Evolutionary conservation across 139 green algal species (phyloP).

Genomic region (Pycnococcus provasolii): DNA sequence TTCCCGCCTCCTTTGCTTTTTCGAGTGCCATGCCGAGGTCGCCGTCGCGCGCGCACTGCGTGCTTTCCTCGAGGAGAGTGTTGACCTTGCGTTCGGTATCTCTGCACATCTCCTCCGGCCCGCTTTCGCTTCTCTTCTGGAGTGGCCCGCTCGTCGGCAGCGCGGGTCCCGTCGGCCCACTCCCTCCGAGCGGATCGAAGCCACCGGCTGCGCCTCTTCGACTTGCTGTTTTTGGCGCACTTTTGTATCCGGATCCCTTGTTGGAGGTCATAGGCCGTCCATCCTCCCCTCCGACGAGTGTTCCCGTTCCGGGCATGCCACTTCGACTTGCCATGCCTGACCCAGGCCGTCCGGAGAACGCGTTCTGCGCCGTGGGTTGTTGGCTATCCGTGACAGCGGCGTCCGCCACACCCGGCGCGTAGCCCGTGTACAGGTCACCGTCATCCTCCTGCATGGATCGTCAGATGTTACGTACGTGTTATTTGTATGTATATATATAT

Average conservation of each 20-base stretch:
- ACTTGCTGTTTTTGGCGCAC: slow-evolving; percentile 38
- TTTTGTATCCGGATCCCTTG: slow-evolving; percentile 50
- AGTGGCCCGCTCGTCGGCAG: slow-evolving; percentile 15
- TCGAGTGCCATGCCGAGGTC: slow-evolving; percentile 49
- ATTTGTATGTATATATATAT: too few relatives aligned
- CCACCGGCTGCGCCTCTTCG: slow-evolving; percentile 7
- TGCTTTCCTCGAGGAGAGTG: slow-evolving; percentile 56
- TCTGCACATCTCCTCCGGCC: slow-evolving; percentile 42
- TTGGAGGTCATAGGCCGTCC: slow-evolving; percentile 65
- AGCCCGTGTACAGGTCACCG: slow-evolving; percentile 15
- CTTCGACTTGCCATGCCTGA: background rate
- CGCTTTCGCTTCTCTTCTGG: slow-evolving; percentile 35
- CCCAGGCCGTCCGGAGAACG: background rate
- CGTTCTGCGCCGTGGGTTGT: background rate
- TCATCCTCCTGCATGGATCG: background rate
- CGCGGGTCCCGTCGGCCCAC: background rate
- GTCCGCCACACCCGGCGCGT: background rate
- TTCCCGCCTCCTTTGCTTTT: slow-evolving; percentile 57
- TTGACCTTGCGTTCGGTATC: slow-evolving; percentile 66
- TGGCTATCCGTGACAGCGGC: background rate
- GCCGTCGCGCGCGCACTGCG: background rate
- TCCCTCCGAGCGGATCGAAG: background rate
- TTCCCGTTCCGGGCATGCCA: background rate
- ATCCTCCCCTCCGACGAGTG: background rate
- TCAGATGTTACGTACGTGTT: too few relatives aligned